These are phyloP conservation scores for Amanita subjunquillea DNA, from an alignment of 768 basidiomycete genomes.

Conservation along the genomic window DNA sequence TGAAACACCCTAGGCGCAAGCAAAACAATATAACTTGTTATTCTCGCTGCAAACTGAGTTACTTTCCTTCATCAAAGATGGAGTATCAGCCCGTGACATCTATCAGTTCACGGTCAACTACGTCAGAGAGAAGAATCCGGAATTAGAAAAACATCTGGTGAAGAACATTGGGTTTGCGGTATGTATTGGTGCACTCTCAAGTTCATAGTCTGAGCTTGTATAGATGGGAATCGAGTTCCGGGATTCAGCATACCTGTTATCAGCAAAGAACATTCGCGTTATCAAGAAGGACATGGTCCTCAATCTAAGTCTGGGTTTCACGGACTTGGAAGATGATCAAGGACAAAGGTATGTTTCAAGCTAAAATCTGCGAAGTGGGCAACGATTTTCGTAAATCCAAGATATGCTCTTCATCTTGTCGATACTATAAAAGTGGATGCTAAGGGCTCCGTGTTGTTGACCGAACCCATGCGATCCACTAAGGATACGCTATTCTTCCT, in stretches of 20 bases:
- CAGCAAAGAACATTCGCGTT: conserved; percentile 63
- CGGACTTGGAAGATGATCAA: conserved; percentile 65
- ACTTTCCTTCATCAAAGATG: conserved; percentile 69
- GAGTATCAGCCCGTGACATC: conserved; percentile 66
- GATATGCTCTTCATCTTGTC: conserved; percentile 80
- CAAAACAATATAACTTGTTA: conserved; percentile 74
- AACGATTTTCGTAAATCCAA: conserved; percentile 18
- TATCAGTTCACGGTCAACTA: conserved; percentile 66
- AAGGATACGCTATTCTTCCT: conserved; percentile 88
- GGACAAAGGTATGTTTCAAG: conserved; percentile 56
- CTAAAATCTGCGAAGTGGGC: background rate
- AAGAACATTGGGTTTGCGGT: conserved; percentile 91
- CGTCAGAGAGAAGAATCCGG: conserved; percentile 69
- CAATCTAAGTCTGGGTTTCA: conserved; percentile 78
- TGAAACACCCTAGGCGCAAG: conserved; percentile 62
- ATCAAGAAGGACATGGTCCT: conserved; percentile 79
- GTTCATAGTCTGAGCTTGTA: background rate
- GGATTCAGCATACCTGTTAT: conserved; percentile 76
- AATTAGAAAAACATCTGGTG: conserved; percentile 73
- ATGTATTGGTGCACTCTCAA: conserved; percentile 14
- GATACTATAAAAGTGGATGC: conserved; percentile 79
- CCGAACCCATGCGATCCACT: conserved; percentile 73
- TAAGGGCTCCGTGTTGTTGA: conserved; percentile 58
- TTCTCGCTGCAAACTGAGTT: conserved; percentile 71
- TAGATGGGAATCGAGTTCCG: conserved; percentile 96